phyloP scores from a whole-genome alignment of 2,329 filamentous ascomycete species.

The Cordyceps militaris region DNA sequence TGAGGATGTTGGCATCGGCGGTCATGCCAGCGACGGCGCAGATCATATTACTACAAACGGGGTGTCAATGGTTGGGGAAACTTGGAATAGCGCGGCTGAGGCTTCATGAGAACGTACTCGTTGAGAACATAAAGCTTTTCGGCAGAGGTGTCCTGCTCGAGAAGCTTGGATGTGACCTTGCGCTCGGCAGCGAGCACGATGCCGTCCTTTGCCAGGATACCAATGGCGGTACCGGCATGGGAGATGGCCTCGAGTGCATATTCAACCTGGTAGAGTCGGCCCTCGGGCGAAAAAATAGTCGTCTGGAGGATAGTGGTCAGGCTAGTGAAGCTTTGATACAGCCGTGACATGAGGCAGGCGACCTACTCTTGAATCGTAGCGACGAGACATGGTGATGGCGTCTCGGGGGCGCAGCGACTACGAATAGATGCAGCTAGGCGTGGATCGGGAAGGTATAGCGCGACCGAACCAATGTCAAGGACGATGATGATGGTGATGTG shows the following conservation, averaged over 20 bases:
- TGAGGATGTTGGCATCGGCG: constrained; percentile 98
- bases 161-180: constrained; percentile 97
- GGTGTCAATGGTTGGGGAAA: neutral
- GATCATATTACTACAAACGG: constrained; percentile 83
- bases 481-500: neutral
- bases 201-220: constrained; percentile 94
- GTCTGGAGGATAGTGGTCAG: constrained; percentile 51
- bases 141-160: constrained; percentile 98
- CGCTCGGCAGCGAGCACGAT: constrained; percentile 97
- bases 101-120: constrained; percentile 57
- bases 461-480: neutral
- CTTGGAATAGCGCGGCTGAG: neutral
- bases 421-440: neutral
- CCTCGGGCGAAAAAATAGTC: constrained; percentile 99
- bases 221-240: constrained; percentile 92
- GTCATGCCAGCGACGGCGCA: constrained; percentile 99
- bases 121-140: constrained; percentile 99
- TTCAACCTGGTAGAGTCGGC: constrained; percentile 97
- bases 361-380: constrained; percentile 93
- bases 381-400: constrained; percentile 68
- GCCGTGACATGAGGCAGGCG: constrained; percentile 17
- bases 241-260: constrained; percentile 99
- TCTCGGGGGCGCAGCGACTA: neutral
- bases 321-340: constrained; percentile 11
- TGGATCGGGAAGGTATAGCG: neutral